These are phyloP conservation scores for Solanum pinnatisectum DNA, from an alignment of 257 asterid species.

Conservation along the genomic window DNA sequence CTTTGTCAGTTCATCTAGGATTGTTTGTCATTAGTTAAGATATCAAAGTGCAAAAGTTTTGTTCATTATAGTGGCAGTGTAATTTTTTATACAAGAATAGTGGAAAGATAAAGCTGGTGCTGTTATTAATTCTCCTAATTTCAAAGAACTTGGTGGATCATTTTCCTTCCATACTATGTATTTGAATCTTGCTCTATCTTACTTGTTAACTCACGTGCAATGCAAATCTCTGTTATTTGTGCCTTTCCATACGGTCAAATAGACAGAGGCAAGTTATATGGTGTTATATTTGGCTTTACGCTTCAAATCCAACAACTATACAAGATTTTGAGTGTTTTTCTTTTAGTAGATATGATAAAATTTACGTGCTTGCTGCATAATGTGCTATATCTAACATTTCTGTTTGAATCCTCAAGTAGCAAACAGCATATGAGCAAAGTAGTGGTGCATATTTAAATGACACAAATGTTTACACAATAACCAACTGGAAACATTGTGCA, in stretches of 20 bases:
- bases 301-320: background rate
- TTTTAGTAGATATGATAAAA: background rate
- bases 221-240: background rate
- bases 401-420: background rate
- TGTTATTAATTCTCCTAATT: background rate
- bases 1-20: background rate
- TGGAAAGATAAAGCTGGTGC: background rate
- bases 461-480: background rate
- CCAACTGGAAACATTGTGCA: background rate
- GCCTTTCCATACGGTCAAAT: background rate
- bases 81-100: background rate
- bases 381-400: background rate
- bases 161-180: background rate
- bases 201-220: background rate
- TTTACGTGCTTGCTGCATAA: background rate
- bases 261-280: background rate
- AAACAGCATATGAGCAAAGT: background rate
- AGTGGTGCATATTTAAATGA: background rate
- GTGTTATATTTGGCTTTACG: background rate
- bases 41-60: background rate
- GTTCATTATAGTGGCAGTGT: background rate
- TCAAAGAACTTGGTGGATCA: background rate
- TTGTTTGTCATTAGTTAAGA: background rate
- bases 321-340: background rate
- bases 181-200: background rate